Percentiles rank a stretch among this genome's conserved stretches.
These are phyloP conservation scores for Trypanosoma avium DNA, from an alignment of 208 protist species.

Conservation along the genomic window DNA sequence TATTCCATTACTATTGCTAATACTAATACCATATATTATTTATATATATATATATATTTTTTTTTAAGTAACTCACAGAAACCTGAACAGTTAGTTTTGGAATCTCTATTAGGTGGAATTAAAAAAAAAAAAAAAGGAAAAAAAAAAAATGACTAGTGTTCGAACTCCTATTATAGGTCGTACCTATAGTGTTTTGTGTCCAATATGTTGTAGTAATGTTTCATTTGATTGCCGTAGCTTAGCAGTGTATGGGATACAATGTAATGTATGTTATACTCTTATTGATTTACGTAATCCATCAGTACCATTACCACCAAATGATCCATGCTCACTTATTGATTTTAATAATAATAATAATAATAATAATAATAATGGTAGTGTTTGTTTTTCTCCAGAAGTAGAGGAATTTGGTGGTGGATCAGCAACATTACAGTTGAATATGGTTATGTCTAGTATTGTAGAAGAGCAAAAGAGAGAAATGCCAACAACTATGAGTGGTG, in stretches of 20 bases:
- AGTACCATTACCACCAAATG: conserved; percentile 37
- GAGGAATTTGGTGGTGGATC: conserved; percentile 50
- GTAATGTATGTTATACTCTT: conserved; percentile 51
- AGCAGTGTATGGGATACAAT: conserved; percentile 57
- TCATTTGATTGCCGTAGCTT: conserved; percentile 56
- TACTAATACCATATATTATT: conserved; percentile 6
- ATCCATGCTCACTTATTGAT: conserved; percentile 28
- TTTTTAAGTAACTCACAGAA: too few species aligned
- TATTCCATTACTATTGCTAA: conserved; percentile 15
- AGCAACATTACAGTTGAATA: conserved; percentile 55
- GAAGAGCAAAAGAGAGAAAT: conserved; percentile 58
- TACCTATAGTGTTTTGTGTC: conserved; percentile 70
- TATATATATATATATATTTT: conserved; percentile 23
- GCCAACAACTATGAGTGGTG: conserved; percentile 55
- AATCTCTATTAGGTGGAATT: too few species aligned
- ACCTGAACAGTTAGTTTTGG: too few species aligned
- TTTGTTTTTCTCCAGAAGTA: conserved; percentile 57
- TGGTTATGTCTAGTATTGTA: conserved; percentile 38
- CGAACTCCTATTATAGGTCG: conserved; percentile 47
- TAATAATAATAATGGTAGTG: conserved; percentile 3
- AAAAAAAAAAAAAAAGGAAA: background rate
- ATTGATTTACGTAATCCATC: conserved; percentile 73
- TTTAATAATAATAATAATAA: background rate
- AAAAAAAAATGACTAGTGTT: conserved; percentile 28
- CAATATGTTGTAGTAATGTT: conserved; percentile 56